Base-by-base conservation (phyloP, 192 early-diverging fungal genomes). In the Coemansia sp. region DNA sequence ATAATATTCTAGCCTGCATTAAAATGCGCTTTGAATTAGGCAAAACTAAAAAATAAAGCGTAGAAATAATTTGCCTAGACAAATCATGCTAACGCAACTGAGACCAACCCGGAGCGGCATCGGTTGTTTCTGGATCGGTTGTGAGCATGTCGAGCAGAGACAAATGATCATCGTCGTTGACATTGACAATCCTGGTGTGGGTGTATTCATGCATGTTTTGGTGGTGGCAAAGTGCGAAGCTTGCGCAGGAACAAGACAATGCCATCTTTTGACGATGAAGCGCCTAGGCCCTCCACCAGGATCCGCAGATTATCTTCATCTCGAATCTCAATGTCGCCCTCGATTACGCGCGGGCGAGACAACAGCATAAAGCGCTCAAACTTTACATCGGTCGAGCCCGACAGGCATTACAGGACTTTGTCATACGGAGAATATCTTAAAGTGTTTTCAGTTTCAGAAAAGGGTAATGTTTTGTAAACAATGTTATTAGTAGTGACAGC, bases 401-500 rank as follows among this genome's bases (percentile, higher is more conserved):
- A 29, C 27, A 77, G 62, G 19, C 49, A 38, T 4, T 68, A 63
- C 37, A 77, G 29, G 68, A 71, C 56, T 24, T 37, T 17, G 57
- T 65, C 21, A 65, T 65, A 1, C 37, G 65, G 22, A 71, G 1
- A n/a, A 76, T 37, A 47, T 76, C 75, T n/a, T 76, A 69, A 8
- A 65, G 75, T 23, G 75, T 69, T 5, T 72, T 66, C 15, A 72
- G 69, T 59, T 65, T 68, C 2, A 77, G 59, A 21, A 77, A 77
- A 12, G 75, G 75, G 22, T 32, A 32, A 32, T 6, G 6, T 32
- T 32, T 32, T 32, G 32, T 32, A 32, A 32, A 32, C 32, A 32
- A 32, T 32, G 32, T 32, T 27, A 27, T 27, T 27, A 27, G 25
- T 27, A 27, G 25, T 27, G 25, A 5, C 25, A 27, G 25, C 25